Evolutionary conservation across 2,329 filamentous ascomycete genomes (phyloP).

Genomic region (Clarireedia sp.): DNA sequence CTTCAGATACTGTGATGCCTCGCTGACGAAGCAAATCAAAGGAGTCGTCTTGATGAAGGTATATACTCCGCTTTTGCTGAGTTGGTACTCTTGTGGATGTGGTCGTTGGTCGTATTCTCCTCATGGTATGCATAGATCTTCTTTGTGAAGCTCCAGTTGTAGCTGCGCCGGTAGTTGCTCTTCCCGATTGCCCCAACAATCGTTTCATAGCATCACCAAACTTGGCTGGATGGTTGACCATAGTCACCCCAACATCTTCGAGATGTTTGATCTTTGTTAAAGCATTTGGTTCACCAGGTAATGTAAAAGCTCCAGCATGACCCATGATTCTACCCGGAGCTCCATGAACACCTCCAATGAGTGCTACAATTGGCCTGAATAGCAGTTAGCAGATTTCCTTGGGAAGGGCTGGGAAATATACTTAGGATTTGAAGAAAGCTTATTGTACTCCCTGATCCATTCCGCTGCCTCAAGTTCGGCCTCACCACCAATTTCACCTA

Average conservation of each 20-base stretch:
- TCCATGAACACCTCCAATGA: slow-evolving; percentile 61
- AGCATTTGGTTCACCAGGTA: slow-evolving; percentile 57
- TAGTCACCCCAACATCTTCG: slow-evolving; percentile 56
- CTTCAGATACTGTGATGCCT: slow-evolving; percentile 35
- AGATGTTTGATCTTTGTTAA: slow-evolving; percentile 59
- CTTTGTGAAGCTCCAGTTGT: slow-evolving; percentile 35
- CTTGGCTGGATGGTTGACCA: slow-evolving; percentile 69
- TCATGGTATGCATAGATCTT: slow-evolving; percentile 44
- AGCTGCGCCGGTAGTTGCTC: slow-evolving; percentile 30
- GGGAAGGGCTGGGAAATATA: slow-evolving; percentile 26
- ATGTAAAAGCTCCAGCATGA: slow-evolving; percentile 67
- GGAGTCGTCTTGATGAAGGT: slow-evolving; percentile 46
- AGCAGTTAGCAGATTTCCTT: too few species aligned
- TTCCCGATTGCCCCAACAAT: slow-evolving; percentile 40
- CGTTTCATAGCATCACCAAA: slow-evolving; percentile 62
- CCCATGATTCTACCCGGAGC: slow-evolving; percentile 63
- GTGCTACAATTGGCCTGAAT: slow-evolving; percentile 59
- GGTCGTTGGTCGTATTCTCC: slow-evolving; percentile 19
- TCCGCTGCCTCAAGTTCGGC: slow-evolving; percentile 63
- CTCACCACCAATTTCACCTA: slow-evolving; percentile 60
- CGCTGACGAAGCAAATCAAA: slow-evolving; percentile 47
- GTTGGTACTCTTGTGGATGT: neutral
- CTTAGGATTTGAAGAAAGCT: slow-evolving; percentile 53
- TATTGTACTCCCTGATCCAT: slow-evolving; percentile 61
- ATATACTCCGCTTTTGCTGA: slow-evolving; percentile 43